Evolutionary conservation across 805 yeast species (phyloP).

Genomic region (Nakazawaea peltata): DNA sequence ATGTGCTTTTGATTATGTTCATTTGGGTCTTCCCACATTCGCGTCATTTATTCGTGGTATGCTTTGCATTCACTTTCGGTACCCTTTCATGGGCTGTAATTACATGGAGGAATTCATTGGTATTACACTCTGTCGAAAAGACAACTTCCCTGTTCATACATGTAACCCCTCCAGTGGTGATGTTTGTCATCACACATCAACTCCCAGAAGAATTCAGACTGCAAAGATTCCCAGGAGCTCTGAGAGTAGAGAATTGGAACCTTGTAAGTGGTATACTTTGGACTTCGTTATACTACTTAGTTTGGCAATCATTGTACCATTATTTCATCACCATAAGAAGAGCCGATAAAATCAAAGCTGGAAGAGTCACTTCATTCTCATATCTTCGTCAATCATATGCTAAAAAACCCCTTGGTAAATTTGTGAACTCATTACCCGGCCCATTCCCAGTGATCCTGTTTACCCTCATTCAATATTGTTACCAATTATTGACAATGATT

Average conservation of each 20-base stretch:
- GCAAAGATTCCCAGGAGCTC: constrained; percentile 74
- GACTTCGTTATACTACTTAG: constrained; percentile 75
- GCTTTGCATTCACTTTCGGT: constrained; percentile 84
- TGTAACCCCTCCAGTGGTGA: constrained; percentile 78
- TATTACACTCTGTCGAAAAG: constrained; percentile 85
- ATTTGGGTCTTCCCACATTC: constrained; percentile 83
- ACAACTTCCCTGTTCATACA: constrained; percentile 90
- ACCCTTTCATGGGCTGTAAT: constrained; percentile 89
- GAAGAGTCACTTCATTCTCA: constrained; percentile 82
- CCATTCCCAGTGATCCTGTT: constrained; percentile 84
- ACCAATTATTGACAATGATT: constrained; percentile 81
- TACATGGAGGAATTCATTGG: constrained; percentile 92
- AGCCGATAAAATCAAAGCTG: constrained; percentile 75
- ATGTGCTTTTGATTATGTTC: constrained; percentile 55
- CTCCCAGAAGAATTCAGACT: constrained; percentile 40
- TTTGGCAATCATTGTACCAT: constrained; percentile 89
- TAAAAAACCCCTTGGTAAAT: constrained; percentile 55
- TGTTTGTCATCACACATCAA: constrained; percentile 82
- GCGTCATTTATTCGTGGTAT: constrained; percentile 63
- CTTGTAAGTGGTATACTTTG: constrained; percentile 60
- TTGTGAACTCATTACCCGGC: constrained; percentile 77
- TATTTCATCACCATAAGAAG: constrained; percentile 81
- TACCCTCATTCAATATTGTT: constrained; percentile 77
- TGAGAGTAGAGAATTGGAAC: constrained; percentile 61
- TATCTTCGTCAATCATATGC: constrained; percentile 69